These are phyloP conservation scores for Nannizziopsis arthrosporioides DNA, from an alignment of 2,329 filamentous ascomycete genomes.

Conservation along the genomic window DNA sequence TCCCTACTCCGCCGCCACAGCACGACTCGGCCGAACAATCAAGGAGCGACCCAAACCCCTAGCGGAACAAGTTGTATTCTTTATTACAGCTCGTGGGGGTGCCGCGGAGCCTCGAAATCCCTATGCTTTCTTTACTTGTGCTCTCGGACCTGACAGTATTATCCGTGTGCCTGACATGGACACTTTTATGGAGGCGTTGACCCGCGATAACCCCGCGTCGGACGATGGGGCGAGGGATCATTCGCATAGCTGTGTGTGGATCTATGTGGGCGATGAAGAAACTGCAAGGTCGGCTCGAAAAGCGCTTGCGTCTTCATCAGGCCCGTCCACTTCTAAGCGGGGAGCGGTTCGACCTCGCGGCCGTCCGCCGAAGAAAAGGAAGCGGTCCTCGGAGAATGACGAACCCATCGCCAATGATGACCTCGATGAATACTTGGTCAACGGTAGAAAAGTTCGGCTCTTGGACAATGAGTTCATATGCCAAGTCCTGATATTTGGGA, in stretches of 20 bases:
- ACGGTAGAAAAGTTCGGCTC: constrained; percentile 48
- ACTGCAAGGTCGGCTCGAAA: constrained; percentile 42
- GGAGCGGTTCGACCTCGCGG: constrained; percentile 6
- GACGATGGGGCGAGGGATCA: not conserved
- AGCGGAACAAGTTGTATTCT: constrained; percentile 52
- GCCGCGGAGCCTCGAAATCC: constrained; percentile 55
- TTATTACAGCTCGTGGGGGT: constrained; percentile 56
- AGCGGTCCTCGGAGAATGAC: constrained; percentile 30
- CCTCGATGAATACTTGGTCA: constrained; percentile 25
- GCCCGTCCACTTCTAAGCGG: not conserved
- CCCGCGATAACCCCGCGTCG: constrained; percentile 26
- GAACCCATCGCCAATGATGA: constrained; percentile 20
- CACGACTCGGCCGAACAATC: constrained; percentile 48
- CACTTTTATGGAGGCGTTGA: constrained; percentile 49
- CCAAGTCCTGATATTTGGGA: constrained; percentile 81
- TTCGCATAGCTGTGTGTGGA: constrained; percentile 14
- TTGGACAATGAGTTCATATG: constrained; percentile 79
- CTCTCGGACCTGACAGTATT: constrained; percentile 59
- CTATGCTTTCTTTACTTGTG: constrained; percentile 69
- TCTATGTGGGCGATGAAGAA: constrained; percentile 61
- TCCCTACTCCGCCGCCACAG: constrained; percentile 47
- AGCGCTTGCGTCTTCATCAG: constrained; percentile 8
- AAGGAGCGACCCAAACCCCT: constrained; percentile 52
- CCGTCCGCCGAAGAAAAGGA: constrained; percentile 33
- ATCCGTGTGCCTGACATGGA: constrained; percentile 53